Evolutionary conservation across 169 alveolate species (phyloP).

Genomic region (Plasmodium vinckei): DNA sequence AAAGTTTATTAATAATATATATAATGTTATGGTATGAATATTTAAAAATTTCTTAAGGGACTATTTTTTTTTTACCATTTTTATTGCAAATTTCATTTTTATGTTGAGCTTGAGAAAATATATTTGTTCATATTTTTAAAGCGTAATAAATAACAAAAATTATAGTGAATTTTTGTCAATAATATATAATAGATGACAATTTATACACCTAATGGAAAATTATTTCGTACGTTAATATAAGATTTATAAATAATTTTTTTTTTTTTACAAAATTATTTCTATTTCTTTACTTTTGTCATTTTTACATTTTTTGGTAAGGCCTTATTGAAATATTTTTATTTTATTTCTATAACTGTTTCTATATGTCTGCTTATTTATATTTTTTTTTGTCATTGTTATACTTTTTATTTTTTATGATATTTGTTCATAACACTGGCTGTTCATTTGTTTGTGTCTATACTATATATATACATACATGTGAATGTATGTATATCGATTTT

Average conservation of each 20-base stretch:
- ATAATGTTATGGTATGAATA: background rate
- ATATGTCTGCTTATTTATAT: background rate
- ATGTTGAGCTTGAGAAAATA: constrained; percentile 1
- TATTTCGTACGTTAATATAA: background rate
- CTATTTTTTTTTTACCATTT: constrained; percentile 9
- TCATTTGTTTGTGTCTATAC: too few species aligned
- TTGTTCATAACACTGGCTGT: too few species aligned
- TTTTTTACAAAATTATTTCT: constrained; percentile 28
- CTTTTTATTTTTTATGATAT: background rate
- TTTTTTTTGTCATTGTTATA: background rate
- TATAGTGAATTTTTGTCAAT: background rate
- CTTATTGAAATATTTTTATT: constrained; percentile 13
- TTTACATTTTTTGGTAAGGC: constrained; percentile 17
- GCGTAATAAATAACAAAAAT: background rate
- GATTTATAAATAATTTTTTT: background rate
- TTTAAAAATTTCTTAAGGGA: constrained; percentile 15
- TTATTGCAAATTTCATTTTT: constrained; percentile 22
- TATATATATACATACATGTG: too few species aligned
- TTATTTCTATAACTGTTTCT: constrained; percentile 46
- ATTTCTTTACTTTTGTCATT: background rate
- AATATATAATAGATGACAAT: constrained; percentile 8
- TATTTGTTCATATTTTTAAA: constrained; percentile 1
- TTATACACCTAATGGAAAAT: background rate
- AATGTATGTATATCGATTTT: too few species aligned
- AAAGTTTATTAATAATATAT: too few species aligned